Conservation (phyloP, 2,329 filamentous ascomycete species). For the Simplicillium aogashimaense region DNA sequence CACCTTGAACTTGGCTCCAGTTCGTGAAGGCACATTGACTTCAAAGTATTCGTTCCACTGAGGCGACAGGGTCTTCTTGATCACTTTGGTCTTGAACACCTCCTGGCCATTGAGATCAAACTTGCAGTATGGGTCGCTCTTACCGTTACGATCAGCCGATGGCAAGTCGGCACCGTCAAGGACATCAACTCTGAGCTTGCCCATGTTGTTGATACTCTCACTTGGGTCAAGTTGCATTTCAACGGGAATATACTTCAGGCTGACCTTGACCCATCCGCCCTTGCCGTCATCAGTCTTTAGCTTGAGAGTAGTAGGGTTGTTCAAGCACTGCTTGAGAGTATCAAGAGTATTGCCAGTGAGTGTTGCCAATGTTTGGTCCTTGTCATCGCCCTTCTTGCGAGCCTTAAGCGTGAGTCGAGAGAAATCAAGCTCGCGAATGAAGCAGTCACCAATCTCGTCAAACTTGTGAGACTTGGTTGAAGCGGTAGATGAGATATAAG, state of each 20-base stretch:
- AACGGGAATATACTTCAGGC: conserved; percentile 88
- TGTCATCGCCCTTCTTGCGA: conserved; percentile 67
- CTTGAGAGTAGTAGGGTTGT: conserved; percentile 77
- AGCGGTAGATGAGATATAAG: conserved; percentile 73
- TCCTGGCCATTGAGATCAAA: conserved; percentile 85
- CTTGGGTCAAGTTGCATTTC: conserved; percentile 89
- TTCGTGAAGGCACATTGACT: conserved; percentile 70
- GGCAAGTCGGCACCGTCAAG: conserved; percentile 82
- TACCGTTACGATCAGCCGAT: conserved; percentile 89
- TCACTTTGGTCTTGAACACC: conserved; percentile 87
- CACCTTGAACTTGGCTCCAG: conserved; percentile 71
- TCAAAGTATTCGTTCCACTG: conserved; percentile 97
- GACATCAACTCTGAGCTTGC: conserved; percentile 85
- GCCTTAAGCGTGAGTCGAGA: conserved; percentile 85
- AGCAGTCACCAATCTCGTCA: conserved; percentile 89
- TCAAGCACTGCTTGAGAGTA: conserved; percentile 82
- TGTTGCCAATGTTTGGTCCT: conserved; percentile 70
- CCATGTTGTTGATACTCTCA: conserved; percentile 99
- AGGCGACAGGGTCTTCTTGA: conserved; percentile 94
- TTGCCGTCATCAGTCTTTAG: conserved; percentile 71
- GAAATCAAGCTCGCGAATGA: conserved; percentile 95
- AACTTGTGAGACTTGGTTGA: conserved; percentile 61
- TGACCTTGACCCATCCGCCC: conserved; percentile 74
- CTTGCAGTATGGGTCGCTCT: conserved; percentile 93
- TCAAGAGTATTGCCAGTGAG: conserved; percentile 77